phyloP scores from a whole-genome alignment of 129 eudicot genomes.

The Arctium minus region DNA sequence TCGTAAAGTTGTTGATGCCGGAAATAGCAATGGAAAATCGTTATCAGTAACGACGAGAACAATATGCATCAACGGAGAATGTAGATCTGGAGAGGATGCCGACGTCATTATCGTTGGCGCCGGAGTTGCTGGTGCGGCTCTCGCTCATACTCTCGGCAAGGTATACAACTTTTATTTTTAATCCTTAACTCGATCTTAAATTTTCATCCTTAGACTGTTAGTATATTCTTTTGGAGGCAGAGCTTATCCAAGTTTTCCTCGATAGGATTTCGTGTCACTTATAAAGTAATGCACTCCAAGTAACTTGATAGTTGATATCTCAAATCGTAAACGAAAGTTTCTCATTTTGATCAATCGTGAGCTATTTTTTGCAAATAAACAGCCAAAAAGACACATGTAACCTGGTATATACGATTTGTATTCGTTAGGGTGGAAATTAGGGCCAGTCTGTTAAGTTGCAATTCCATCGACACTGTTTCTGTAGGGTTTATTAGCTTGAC shows the following conservation, averaged over 20 bases:
- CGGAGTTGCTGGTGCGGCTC: too few species aligned
- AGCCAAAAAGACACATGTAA: neutral
- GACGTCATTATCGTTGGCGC: too few species aligned
- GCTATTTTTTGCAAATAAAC: neutral
- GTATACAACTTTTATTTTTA: conserved; percentile 14
- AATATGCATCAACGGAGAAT: conserved; percentile 33
- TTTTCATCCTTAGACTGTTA: neutral
- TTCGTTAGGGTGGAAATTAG: neutral
- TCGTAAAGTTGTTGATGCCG: conserved; percentile 4
- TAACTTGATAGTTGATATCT: neutral
- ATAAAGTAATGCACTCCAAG: neutral
- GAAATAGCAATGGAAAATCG: neutral
- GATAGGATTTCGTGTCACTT: conserved; percentile 1
- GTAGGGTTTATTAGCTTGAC: neutral
- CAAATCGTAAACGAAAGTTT: neutral
- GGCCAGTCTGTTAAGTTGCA: conserved; percentile 8
- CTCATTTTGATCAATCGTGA: neutral
- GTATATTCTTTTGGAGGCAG: neutral
- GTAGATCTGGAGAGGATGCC: conserved; percentile 43
- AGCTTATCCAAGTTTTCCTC: neutral
- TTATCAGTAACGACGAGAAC: conserved; percentile 31
- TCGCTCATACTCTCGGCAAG: conserved; percentile 75
- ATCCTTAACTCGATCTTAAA: neutral
- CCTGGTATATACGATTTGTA: neutral
- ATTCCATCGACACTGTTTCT: neutral